Evolutionary conservation across 75 land plant species (phyloP).

Genomic region (Pinus albicaulis): DNA sequence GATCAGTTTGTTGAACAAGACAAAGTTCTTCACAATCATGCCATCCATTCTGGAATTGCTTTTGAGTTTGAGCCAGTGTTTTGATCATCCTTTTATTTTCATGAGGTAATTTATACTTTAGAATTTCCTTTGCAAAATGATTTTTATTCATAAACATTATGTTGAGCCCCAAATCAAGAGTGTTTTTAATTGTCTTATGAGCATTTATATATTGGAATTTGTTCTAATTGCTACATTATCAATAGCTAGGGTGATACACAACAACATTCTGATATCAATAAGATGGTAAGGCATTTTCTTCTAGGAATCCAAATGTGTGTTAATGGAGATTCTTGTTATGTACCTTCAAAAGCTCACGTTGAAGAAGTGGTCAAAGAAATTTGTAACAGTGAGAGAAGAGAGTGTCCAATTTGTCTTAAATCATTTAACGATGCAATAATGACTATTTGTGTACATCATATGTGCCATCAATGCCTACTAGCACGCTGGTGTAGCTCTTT

Average conservation of each 20-base stretch:
- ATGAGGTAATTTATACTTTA: slow-evolving; percentile 11
- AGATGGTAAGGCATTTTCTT: slow-evolving; percentile 33
- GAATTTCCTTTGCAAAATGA: no score
- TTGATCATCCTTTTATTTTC: slow-evolving; percentile 93
- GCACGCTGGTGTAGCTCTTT: slow-evolving; percentile 71
- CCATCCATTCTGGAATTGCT: slow-evolving; percentile 85
- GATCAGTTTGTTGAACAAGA: slow-evolving; percentile 90
- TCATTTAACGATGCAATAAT: no score
- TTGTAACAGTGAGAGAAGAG: no score
- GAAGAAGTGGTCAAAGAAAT: no score
- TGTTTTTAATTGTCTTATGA: no score
- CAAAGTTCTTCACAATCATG: slow-evolving; percentile 88
- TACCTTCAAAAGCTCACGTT: no score
- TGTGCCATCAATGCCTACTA: slow-evolving; percentile 56
- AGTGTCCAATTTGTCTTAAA: no score
- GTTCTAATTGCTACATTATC: background rate
- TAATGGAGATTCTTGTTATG: background rate
- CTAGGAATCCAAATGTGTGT: slow-evolving; percentile 2
- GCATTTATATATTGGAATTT: background rate
- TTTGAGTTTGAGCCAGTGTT: slow-evolving; percentile 78
- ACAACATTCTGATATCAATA: slow-evolving; percentile 62
- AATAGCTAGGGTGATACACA: slow-evolving; percentile 68
- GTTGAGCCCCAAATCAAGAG: background rate
- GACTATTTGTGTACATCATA: no score
- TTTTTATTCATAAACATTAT: no score